A percentile compares a stretch with the other conserved stretches of the same genome.
Evolutionary conservation across 495 filamentous ascomycete species (phyloP).

Genomic region (Pyrenula aspistea): DNA sequence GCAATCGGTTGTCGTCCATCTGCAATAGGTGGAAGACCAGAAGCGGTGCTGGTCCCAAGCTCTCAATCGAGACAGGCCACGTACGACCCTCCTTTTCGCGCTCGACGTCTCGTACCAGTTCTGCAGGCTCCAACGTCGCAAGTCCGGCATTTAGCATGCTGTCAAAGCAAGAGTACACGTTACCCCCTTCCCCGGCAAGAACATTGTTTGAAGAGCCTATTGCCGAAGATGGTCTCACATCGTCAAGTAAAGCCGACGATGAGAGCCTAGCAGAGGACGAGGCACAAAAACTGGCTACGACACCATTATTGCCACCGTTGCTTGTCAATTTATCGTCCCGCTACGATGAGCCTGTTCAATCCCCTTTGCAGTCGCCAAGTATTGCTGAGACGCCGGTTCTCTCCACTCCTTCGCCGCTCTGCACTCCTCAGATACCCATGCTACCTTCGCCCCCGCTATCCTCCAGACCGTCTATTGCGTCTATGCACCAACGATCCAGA

Average conservation of each 20-base stretch:
- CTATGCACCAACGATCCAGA: slow-evolving; percentile 46
- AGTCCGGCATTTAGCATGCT: slow-evolving; percentile 36
- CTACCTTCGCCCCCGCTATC: slow-evolving; percentile 70
- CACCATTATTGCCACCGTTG: slow-evolving; percentile 72
- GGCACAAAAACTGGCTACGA: slow-evolving; percentile 50
- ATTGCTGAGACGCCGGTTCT: slow-evolving; percentile 31
- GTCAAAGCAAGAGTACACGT: slow-evolving; percentile 39
- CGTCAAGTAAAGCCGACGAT: slow-evolving; percentile 46
- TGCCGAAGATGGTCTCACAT: slow-evolving; percentile 26
- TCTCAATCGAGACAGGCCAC: slow-evolving; percentile 26
- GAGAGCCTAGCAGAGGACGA: slow-evolving; percentile 41
- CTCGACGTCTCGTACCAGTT: slow-evolving; percentile 33
- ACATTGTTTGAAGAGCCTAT: slow-evolving; percentile 53
- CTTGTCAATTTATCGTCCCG: slow-evolving; percentile 41
- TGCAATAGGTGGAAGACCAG: slow-evolving; percentile 52
- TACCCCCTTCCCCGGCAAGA: slow-evolving; percentile 54
- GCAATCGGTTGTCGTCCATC: slow-evolving; percentile 61
- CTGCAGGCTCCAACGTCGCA: slow-evolving; percentile 60
- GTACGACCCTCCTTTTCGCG: slow-evolving; percentile 19
- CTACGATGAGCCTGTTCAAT: slow-evolving; percentile 41
- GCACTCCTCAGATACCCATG: slow-evolving; percentile 31
- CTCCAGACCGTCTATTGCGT: slow-evolving; percentile 64
- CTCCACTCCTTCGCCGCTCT: slow-evolving; percentile 19
- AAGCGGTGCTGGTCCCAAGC: slow-evolving; percentile 32
- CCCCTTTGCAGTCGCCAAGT: slow-evolving; percentile 74